Conservation (phyloP, 2,329 filamentous ascomycete genomes). For the Sporothrix variecibatus region DNA sequence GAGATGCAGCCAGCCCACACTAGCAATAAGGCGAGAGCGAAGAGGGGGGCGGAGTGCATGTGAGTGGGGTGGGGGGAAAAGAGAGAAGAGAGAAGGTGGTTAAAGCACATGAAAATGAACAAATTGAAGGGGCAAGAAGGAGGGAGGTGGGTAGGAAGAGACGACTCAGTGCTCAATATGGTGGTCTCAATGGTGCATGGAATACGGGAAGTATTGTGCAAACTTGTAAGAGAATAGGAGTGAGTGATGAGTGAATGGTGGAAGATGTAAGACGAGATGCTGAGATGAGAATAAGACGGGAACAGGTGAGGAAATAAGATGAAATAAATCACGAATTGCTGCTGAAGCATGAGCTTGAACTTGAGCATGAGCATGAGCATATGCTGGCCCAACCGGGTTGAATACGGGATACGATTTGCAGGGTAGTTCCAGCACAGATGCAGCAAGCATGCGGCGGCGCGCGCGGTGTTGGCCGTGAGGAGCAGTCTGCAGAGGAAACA, state of each 20-base stretch:
- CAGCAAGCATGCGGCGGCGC: background rate
- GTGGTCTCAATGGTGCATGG: too few species aligned
- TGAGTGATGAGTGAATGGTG: background rate
- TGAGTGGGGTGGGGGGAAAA: constrained; percentile 11
- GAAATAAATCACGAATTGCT: background rate
- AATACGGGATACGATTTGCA: constrained; percentile 8
- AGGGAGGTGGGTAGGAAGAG: background rate
- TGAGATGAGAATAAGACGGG: background rate
- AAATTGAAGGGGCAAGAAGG: background rate
- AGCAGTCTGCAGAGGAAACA: background rate
- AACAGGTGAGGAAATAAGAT: background rate
- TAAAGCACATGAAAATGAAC: background rate
- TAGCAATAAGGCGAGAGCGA: constrained; percentile 10
- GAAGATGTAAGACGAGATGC: background rate
- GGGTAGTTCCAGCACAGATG: background rate
- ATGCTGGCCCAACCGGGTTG: background rate
- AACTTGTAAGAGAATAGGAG: background rate
- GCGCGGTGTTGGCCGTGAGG: background rate
- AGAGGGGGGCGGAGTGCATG: constrained; percentile 8
- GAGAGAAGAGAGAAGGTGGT: background rate
- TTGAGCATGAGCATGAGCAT: background rate
- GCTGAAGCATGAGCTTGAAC: background rate
- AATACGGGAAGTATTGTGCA: background rate
- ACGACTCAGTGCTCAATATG: background rate
- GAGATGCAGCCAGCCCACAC: background rate